Evolutionary conservation across 768 basidiomycete species (phyloP).

Genomic region (Lepiota venenata): DNA sequence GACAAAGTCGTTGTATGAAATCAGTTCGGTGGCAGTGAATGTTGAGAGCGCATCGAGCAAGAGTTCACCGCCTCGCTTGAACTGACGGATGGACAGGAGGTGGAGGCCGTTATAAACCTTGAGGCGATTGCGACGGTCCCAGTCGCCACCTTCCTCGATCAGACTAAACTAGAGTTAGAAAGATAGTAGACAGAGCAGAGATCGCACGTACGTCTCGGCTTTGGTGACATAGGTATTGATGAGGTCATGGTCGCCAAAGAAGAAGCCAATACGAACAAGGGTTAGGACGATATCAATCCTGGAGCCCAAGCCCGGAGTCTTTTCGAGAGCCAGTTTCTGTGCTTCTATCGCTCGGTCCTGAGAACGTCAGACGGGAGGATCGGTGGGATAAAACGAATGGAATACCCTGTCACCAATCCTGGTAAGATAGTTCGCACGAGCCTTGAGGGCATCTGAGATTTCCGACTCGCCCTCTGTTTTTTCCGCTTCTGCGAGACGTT

Average conservation of each 20-base stretch:
- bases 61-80: constrained; percentile 81
- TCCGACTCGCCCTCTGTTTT: constrained; percentile 93
- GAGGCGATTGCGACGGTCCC: constrained; percentile 94
- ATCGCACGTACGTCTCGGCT: constrained; percentile 70
- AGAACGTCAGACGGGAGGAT: not conserved
- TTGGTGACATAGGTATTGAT: constrained; percentile 69
- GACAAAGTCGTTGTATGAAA: constrained; percentile 89
- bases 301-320: constrained; percentile 90
- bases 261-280: constrained; percentile 86
- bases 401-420: constrained; percentile 81
- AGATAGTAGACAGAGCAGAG: not conserved
- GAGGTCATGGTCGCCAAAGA: constrained; percentile 76
- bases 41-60: constrained; percentile 91
- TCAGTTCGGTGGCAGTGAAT: constrained; percentile 89
- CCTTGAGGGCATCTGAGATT: constrained; percentile 83
- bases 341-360: constrained; percentile 83
- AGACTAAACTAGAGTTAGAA: constrained; percentile 43
- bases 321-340: constrained; percentile 80
- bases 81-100: constrained; percentile 84
- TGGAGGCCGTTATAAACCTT: constrained; percentile 95
- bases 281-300: constrained; percentile 91
- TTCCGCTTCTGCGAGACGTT: constrained; percentile 78
- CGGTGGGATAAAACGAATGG: constrained; percentile 26
- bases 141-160: constrained; percentile 95
- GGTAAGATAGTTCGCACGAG: constrained; percentile 81